Evolutionary conservation across 2,329 filamentous ascomycete species (phyloP).

Genomic region (Colletotrichum godetiae): DNA sequence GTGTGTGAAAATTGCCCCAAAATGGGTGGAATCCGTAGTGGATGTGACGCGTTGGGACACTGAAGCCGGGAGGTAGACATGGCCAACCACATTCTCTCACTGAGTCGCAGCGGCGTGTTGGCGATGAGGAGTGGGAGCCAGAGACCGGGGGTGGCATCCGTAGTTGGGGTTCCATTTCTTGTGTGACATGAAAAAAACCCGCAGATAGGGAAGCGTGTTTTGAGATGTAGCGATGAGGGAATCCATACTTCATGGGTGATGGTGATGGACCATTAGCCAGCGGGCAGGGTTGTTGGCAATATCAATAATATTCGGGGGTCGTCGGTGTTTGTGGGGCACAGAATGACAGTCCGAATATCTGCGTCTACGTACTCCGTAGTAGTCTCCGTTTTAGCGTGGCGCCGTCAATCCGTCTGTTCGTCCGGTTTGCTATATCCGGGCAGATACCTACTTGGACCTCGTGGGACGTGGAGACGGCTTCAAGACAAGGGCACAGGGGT

Average conservation of each 20-base stretch:
- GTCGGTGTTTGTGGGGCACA: neutral
- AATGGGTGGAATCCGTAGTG: neutral
- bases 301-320: neutral
- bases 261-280: neutral
- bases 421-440: neutral
- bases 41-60: slow-evolving; percentile 15
- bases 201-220: neutral
- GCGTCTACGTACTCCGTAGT: too few species aligned
- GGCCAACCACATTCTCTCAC: neutral
- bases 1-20: neutral
- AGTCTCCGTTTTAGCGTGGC: neutral
- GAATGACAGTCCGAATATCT: neutral
- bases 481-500: neutral
- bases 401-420: slow-evolving; percentile 11
- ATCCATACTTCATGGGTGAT: neutral
- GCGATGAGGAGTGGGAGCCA: neutral
- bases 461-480: neutral
- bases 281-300: neutral
- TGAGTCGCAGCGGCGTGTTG: neutral
- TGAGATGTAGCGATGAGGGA: neutral
- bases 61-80: neutral
- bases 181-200: neutral
- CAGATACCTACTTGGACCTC: neutral
- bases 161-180: neutral
- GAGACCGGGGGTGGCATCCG: neutral